phyloP scores from a whole-genome alignment of 352 stramenopile genomes.

The Phytophthora brassicae region DNA sequence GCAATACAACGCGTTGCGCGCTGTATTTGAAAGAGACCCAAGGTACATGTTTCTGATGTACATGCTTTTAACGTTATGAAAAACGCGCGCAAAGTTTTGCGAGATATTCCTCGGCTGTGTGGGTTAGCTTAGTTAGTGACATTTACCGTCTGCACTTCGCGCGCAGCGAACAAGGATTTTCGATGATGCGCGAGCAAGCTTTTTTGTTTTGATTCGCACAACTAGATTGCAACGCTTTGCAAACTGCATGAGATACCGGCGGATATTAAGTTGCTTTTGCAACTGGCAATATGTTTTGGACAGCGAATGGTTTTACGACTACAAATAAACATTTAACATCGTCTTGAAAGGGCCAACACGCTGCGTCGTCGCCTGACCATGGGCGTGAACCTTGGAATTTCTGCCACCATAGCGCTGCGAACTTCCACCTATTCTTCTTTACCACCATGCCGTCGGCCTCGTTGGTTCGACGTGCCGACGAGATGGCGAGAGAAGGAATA shows the following conservation, averaged over 20 bases:
- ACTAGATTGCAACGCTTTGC: conserved; percentile 1
- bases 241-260: conserved; percentile 13
- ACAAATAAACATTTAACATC: conserved; percentile 32
- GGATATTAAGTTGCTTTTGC: conserved; percentile 6
- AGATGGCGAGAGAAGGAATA: not conserved
- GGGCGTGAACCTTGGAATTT: not conserved
- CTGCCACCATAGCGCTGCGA: not conserved
- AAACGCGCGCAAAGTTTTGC: conserved; percentile 11
- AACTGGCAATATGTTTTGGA: conserved; percentile 22
- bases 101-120: not conserved
- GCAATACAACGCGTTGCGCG: conserved; percentile 15
- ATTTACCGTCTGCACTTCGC: not conserved
- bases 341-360: conserved; percentile 27
- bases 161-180: not conserved
- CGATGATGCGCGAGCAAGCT: not conserved
- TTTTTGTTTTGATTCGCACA: not conserved
- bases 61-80: conserved; percentile 21
- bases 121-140: not conserved
- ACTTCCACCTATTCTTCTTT: not conserved
- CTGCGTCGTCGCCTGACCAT: conserved; percentile 16
- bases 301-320: conserved; percentile 13
- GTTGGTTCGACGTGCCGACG: not conserved
- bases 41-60: conserved; percentile 17
- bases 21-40: not conserved
- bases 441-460: not conserved